Evolutionary conservation across 148 eudicot genomes (phyloP).

Genomic region (Linanthus parryae): DNA sequence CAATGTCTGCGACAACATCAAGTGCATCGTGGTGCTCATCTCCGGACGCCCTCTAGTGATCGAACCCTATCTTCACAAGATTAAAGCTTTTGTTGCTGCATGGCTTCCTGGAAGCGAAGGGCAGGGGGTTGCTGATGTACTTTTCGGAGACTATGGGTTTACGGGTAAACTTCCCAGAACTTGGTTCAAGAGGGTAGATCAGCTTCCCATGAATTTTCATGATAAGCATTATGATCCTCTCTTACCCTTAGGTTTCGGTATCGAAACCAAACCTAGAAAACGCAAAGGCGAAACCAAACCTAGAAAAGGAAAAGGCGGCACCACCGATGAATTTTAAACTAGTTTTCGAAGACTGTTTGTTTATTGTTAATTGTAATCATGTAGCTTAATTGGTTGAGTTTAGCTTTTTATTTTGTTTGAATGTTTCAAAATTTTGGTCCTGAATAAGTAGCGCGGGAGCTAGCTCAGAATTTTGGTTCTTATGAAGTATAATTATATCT

Average conservation of each 20-base stretch:
- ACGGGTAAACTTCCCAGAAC: slow-evolving; percentile 31
- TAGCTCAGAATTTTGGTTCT: too few species aligned
- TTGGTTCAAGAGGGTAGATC: slow-evolving; percentile 41
- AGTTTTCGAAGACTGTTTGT: too few species aligned
- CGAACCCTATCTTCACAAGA: slow-evolving; percentile 23
- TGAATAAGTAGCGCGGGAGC: too few species aligned
- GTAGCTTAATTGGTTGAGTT: too few species aligned
- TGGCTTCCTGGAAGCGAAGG: slow-evolving; percentile 45
- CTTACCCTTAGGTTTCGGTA: slow-evolving; percentile 32
- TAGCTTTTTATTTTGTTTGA: too few species aligned
- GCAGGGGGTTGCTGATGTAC: slow-evolving; percentile 34
- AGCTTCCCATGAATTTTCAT: slow-evolving; percentile 41
- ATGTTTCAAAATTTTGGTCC: too few species aligned
- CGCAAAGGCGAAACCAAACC: too few species aligned
- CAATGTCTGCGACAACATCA: too few species aligned
- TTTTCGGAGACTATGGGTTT: slow-evolving; percentile 38
- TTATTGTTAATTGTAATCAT: too few species aligned
- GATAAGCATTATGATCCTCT: slow-evolving; percentile 36
- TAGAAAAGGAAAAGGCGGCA: too few species aligned
- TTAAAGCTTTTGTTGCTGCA: slow-evolving; percentile 35
- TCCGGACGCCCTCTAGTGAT: slow-evolving; percentile 35
- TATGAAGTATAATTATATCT: too few species aligned
- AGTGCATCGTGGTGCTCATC: slow-evolving; percentile 25
- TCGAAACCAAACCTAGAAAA: slow-evolving; percentile 25
- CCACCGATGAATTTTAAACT: too few species aligned